phyloP scores from a whole-genome alignment of 306 rosid genomes.

The Abrus pulchellus region DNA sequence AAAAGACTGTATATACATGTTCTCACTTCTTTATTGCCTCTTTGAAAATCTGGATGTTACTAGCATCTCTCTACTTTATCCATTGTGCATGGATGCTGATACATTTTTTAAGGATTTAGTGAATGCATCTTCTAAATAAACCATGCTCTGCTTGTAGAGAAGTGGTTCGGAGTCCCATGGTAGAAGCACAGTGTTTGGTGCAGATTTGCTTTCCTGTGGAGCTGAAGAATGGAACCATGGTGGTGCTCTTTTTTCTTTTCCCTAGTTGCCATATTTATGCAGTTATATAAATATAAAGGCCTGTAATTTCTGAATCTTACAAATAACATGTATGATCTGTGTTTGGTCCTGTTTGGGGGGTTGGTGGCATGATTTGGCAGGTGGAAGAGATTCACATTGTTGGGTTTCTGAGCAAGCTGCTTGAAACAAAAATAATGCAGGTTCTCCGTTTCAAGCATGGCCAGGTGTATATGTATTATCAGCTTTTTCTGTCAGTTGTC shows the following conservation, averaged over 20 bases:
- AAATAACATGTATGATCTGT: constrained; percentile 33
- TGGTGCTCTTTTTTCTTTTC: constrained; percentile 44
- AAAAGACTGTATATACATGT: constrained; percentile 28
- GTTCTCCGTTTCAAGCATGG: constrained; percentile 97
- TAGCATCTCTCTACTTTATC: constrained; percentile 20
- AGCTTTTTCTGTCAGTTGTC: constrained; percentile 35
- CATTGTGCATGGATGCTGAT: constrained; percentile 30
- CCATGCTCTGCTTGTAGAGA: constrained; percentile 70
- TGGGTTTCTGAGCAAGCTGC: constrained; percentile 93
- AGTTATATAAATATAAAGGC: constrained; percentile 20
- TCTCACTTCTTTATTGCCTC: constrained; percentile 39
- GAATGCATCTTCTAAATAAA: constrained; percentile 51
- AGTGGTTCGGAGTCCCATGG: constrained; percentile 94
- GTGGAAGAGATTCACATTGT: constrained; percentile 91
- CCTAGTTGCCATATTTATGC: constrained; percentile 36
- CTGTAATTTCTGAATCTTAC: constrained; percentile 37
- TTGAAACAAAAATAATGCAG: constrained; percentile 92
- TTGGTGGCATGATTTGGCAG: constrained; percentile 59
- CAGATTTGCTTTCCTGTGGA: constrained; percentile 93
- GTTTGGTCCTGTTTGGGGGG: constrained; percentile 41
- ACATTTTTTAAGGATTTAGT: constrained; percentile 40
- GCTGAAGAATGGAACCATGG: constrained; percentile 90
- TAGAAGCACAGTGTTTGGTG: constrained; percentile 95
- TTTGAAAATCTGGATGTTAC: constrained; percentile 37
- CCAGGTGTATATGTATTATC: constrained; percentile 63